Percentiles rank a stretch among this genome's conserved stretches.
Evolutionary conservation across 306 rosid species (phyloP).

Genomic region (Cyamopsis tetragonoloba): DNA sequence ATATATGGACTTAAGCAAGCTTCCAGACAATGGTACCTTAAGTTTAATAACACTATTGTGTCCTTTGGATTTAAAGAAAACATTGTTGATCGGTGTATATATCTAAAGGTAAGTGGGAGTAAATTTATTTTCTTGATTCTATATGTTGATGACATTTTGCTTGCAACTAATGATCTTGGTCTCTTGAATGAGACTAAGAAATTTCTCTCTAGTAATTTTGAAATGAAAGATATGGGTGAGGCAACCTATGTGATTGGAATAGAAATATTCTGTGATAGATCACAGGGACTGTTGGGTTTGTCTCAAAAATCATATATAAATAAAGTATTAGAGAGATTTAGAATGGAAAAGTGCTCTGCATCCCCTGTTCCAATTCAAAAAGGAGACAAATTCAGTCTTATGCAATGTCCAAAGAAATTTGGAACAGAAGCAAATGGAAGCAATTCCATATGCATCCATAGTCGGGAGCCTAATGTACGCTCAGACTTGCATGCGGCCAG

Average conservation of each 20-base stretch:
- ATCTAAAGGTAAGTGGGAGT: not conserved
- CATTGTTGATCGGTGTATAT: not conserved
- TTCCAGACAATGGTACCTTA: not conserved
- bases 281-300: not conserved
- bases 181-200: not conserved
- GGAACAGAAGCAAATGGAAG: not conserved
- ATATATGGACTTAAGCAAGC: not conserved
- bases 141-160: not conserved
- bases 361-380: not conserved
- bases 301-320: not conserved
- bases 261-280: too few species aligned
- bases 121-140: not conserved
- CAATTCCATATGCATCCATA: not conserved
- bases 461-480: not conserved
- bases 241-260: not conserved
- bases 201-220: not conserved
- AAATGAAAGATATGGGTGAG: not conserved
- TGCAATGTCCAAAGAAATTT: not conserved
- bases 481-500: too few species aligned
- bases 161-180: not conserved
- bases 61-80: not conserved
- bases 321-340: not conserved
- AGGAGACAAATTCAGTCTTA: not conserved
- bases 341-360: not conserved
- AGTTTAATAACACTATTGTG: not conserved